Conservation (phyloP, 176 grass and related monocot species). For the Olyra latifolia region DNA sequence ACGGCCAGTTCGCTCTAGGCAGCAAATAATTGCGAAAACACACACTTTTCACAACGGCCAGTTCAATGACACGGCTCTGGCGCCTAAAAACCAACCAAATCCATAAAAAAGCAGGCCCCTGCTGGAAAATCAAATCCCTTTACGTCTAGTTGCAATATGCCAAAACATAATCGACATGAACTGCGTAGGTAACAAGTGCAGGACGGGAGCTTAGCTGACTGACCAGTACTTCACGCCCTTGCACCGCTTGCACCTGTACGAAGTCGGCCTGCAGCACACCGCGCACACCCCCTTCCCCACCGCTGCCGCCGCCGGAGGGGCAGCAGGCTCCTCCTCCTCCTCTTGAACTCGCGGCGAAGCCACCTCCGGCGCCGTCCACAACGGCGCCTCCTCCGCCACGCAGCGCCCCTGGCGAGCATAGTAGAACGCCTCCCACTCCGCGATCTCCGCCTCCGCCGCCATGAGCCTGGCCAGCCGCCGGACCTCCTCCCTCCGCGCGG, state of each 20-base stretch:
- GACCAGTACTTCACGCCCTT: conserved; percentile 91
- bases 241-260: conserved; percentile 68
- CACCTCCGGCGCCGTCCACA: conserved; percentile 13
- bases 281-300: conserved; percentile 43
- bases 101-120: neutral
- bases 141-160: neutral
- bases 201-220: conserved; percentile 5
- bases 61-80: neutral
- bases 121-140: neutral
- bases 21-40: conserved; percentile 7
- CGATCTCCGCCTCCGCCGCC: conserved; percentile 50
- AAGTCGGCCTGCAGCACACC: conserved; percentile 57
- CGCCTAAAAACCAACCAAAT: conserved; percentile 10
- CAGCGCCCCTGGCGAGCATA: conserved; percentile 6
- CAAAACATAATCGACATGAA: conserved; percentile 34
- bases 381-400: neutral
- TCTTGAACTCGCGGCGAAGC: conserved; percentile 8
- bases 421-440: conserved; percentile 43
- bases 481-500: conserved; percentile 60
- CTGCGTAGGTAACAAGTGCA: conserved; percentile 11
- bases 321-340: neutral
- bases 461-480: conserved; percentile 49
- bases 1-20: neutral
- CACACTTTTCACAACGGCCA: neutral
- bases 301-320: neutral